Base-by-base conservation (phyloP, 164 flowering plant genomes). In the grape (Vitis vinifera) region DNA sequence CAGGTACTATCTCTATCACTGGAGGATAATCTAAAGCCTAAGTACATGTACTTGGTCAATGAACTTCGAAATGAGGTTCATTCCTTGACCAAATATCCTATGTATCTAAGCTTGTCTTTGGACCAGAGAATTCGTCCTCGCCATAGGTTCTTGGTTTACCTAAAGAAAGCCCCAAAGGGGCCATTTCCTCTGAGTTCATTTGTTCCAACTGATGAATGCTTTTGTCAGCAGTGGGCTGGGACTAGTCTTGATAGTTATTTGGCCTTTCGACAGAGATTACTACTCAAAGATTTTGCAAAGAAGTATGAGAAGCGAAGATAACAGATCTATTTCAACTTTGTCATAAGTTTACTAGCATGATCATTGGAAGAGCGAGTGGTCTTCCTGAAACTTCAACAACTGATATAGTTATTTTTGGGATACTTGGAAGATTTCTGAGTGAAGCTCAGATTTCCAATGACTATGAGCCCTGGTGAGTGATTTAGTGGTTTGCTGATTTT, bases 101-200 rank as follows among this genome's bases (percentile, higher is more conserved):
- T 71, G 82, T 94, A 94, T 79, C 77, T 94, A 49, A 94, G 97
- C 87, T 83, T 91, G 81, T 94, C 99, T 57, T 77, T 94, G 59
- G 96, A 92, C 70, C 95, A 92, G 80, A 87, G 99, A 82, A 94
- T 94, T 62, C 91, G 97, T n/a, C 99, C 99, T 68, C 92, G 97
- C 27, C 99, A 94, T 72, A 82, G 85, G 68, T 94, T 92, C 79
- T 76, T 94, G 84, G 94, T 89, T 78, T 67, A 87, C 57, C 78
- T 94, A 23, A 94, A 90, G 81, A 94, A 90, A 88, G 97, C 89
- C 68, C 97, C 97, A 10, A 87, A 86, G 69, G 97, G 99, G 10
- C 99, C 99, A 60, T 92, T 94, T 75, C 99, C 97, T 73, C 88
- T 94, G 60, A 84, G 97, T 71, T 89, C 91, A 52, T 81, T 92